Percentiles rank a stretch among this genome's conserved stretches.
These are phyloP conservation scores for Penicillium concentricum DNA, from an alignment of 2,329 filamentous ascomycete genomes.

Conservation along the genomic window DNA sequence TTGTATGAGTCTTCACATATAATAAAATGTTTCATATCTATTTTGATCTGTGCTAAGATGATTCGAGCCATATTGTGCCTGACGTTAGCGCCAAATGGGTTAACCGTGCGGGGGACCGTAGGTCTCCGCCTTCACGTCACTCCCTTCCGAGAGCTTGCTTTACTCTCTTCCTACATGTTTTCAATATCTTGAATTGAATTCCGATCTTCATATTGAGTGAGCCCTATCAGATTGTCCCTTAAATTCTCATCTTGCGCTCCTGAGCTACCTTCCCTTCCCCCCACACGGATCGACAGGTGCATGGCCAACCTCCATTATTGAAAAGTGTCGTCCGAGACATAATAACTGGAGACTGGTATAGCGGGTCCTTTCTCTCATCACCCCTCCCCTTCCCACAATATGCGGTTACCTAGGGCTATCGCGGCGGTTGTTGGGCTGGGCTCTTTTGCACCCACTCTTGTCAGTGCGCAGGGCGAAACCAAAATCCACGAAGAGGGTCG, in stretches of 20 bases:
- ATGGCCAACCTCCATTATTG: slow-evolving; percentile 10
- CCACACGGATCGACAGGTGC: slow-evolving; percentile 11
- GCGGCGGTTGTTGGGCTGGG: slow-evolving; percentile 28
- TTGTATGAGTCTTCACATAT: too few relatives aligned
- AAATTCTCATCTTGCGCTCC: neutral
- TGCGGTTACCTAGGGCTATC: slow-evolving; percentile 33
- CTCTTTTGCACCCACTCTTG: slow-evolving; percentile 27
- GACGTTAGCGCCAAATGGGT: too few relatives aligned
- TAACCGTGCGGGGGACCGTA: too few relatives aligned
- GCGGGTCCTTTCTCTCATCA: neutral
- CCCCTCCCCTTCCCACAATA: slow-evolving; percentile 9
- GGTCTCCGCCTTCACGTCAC: slow-evolving; percentile 19
- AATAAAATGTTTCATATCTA: too few relatives aligned
- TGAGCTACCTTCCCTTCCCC: too few relatives aligned
- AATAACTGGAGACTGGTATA: neutral
- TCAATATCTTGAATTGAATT: too few relatives aligned
- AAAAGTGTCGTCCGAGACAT: neutral
- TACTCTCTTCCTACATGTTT: neutral
- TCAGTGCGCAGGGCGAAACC: slow-evolving; percentile 35
- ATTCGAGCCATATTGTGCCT: too few relatives aligned
- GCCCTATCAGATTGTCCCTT: neutral
- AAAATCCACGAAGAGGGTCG: slow-evolving; percentile 77
- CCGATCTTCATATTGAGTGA: too few relatives aligned
- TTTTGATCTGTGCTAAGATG: too few relatives aligned
- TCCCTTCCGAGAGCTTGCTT: slow-evolving; percentile 5